Conservation (phyloP, 2,329 filamentous ascomycete genomes). For the Stenocarpella maydis region DNA sequence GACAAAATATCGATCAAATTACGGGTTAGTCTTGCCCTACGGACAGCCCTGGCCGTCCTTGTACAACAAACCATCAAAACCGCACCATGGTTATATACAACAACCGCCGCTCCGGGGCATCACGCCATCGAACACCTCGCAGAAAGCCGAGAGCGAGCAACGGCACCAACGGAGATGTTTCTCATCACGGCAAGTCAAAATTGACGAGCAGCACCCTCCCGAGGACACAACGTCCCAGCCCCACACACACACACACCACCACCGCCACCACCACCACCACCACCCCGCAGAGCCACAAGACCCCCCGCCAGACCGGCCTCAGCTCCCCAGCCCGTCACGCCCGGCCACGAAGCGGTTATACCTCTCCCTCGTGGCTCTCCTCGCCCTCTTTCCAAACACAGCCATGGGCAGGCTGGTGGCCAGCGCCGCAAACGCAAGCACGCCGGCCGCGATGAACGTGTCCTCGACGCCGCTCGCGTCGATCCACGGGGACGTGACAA, state of each 20-base stretch:
- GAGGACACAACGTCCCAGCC: too few relatives aligned
- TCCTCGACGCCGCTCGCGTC: slow-evolving; percentile 26
- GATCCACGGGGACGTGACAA: slow-evolving; percentile 35
- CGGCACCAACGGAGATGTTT: too few relatives aligned
- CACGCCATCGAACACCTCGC: too few relatives aligned
- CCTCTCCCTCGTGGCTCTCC: slow-evolving; percentile 55
- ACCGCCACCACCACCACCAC: too few relatives aligned
- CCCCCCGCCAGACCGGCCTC: too few relatives aligned
- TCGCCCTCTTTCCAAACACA: slow-evolving; percentile 58
- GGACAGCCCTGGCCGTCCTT: not conserved
- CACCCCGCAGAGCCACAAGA: too few relatives aligned
- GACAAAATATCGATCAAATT: not conserved
- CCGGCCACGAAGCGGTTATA: slow-evolving; percentile 58
- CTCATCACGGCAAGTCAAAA: too few relatives aligned
- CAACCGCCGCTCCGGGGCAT: not conserved
- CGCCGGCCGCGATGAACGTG: slow-evolving; percentile 51
- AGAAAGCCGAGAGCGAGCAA: too few relatives aligned
- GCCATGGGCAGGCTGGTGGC: slow-evolving; percentile 63
- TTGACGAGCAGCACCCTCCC: too few relatives aligned
- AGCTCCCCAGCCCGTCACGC: slow-evolving; percentile 48
- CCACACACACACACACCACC: not conserved
- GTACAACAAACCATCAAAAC: not conserved
- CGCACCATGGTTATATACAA: slow-evolving; percentile 26
- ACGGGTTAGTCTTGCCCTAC: not conserved
- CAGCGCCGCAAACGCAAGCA: slow-evolving; percentile 59